Base-by-base conservation (phyloP, 257 asterid species). In the Solanum sejunctum region DNA sequence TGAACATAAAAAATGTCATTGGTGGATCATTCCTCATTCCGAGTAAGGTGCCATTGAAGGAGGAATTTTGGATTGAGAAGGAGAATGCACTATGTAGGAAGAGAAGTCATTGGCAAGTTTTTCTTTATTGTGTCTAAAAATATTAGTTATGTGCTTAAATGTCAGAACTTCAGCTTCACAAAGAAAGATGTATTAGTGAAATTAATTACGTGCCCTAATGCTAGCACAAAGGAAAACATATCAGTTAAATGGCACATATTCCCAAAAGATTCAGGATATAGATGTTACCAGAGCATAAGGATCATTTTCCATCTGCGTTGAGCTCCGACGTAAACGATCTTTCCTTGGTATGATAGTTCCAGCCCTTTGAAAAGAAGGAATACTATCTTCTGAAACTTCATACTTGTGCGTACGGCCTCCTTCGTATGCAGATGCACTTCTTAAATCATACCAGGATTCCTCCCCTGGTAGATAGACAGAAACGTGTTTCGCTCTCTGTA, bases 271-370 rank as follows among this genome's bases (percentile, higher is more conserved):
- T 26, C 23, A 51, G 26, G 23, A 77, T 26, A 51, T 23, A 77
- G 82, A 73, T 32, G 83, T 80, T 91, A 96, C 99, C 98, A 97
- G 94, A 77, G 99, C 94, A 86, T 92, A 97, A 84, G 99, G 99
- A 89, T 97, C 99, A 84, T 94, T 90, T 70, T 91, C 93, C 99
- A 97, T 97, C 91, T 97, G 99, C 15, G 95, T 92, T 60, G 99
- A 94, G 91, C 99, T 93, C 84, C 99, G 90, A 73, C 99, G 93
- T 52, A 91, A 90, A 84, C 99, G 91, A 84, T 97, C 99, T 91
- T 95, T 97, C 84, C 99, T 89, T 61, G 99, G 97, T 56, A 97
- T 86, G 87, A 97, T 95, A 81, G 98, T 93, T 87, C 99, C 99
- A 12, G 97, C 99, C 81, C 94, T 92, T 89, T 92, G 98, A 88